These are phyloP conservation scores for Akanthomyces muscarius DNA, from an alignment of 2,329 filamentous ascomycete species.

Conservation along the genomic window DNA sequence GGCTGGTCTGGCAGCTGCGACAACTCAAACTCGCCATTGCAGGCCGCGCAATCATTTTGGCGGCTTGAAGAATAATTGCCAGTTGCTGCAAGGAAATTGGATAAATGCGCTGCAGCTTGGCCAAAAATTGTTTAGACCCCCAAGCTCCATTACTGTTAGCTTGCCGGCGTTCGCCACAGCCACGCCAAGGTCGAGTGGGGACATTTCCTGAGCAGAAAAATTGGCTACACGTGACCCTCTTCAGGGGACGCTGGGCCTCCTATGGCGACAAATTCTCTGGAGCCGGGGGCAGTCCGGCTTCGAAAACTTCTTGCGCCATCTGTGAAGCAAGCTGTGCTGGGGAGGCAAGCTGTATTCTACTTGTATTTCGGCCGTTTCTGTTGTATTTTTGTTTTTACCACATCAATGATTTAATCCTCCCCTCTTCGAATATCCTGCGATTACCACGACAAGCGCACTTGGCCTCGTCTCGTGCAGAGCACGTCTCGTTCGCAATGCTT, in stretches of 20 bases:
- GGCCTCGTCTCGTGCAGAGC: not conserved
- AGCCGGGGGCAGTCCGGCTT: not conserved
- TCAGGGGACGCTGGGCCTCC: slow-evolving; percentile 6
- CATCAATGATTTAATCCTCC: not conserved
- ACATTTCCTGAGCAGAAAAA: not conserved
- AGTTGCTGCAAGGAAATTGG: not conserved
- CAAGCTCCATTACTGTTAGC: not conserved
- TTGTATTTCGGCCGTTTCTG: not conserved
- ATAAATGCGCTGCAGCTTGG: not conserved
- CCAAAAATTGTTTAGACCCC: slow-evolving; percentile 1
- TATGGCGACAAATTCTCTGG: slow-evolving; percentile 11
- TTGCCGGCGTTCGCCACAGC: not conserved
- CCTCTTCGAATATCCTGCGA: not conserved
- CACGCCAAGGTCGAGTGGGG: not conserved
- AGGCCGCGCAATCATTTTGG: slow-evolving; percentile 31
- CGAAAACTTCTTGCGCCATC: slow-evolving; percentile 13
- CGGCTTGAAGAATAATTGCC: not conserved
- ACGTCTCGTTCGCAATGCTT: slow-evolving; percentile 31
- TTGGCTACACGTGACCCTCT: slow-evolving; percentile 3
- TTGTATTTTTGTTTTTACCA: not conserved
- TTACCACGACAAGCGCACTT: not conserved
- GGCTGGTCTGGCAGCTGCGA: slow-evolving; percentile 28
- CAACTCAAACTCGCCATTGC: slow-evolving; percentile 28
- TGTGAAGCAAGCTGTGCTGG: slow-evolving; percentile 8
- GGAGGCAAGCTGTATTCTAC: slow-evolving; percentile 5